Evolutionary conservation across 352 stramenopile genomes (phyloP).

Genomic region (Elongisporangium undulatum): DNA sequence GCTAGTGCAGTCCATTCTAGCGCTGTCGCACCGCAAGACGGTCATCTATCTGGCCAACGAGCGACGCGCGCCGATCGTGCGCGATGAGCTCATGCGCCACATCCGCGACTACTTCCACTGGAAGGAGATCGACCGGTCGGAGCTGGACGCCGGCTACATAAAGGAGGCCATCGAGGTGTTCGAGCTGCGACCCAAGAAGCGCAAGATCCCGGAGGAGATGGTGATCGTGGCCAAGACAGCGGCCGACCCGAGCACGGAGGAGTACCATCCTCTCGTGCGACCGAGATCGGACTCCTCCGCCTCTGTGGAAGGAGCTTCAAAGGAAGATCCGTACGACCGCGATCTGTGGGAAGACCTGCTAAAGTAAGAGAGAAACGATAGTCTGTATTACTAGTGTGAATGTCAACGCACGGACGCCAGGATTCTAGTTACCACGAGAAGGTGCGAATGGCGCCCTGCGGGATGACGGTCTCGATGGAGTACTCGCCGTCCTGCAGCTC

Average conservation of each 20-base stretch:
- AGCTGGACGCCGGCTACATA: slow-evolving; percentile 61
- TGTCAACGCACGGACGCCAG: neutral
- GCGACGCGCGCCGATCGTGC: slow-evolving; percentile 49
- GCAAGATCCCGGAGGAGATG: slow-evolving; percentile 69
- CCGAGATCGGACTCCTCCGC: slow-evolving; percentile 1
- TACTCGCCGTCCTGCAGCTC: slow-evolving; percentile 42
- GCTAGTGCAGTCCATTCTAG: slow-evolving; percentile 74
- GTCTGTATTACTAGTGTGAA: slow-evolving; percentile 2
- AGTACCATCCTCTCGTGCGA: slow-evolving; percentile 38
- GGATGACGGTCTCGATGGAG: slow-evolving; percentile 48
- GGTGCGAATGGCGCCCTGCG: slow-evolving; percentile 59
- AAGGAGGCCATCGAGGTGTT: slow-evolving; percentile 80
- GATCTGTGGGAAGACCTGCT: slow-evolving; percentile 71
- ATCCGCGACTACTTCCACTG: slow-evolving; percentile 72
- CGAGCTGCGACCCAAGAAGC: slow-evolving; percentile 71
- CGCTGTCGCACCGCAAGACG: slow-evolving; percentile 72
- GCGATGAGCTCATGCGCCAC: slow-evolving; percentile 61
- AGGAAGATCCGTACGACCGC: slow-evolving; percentile 51
- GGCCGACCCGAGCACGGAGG: slow-evolving; percentile 16
- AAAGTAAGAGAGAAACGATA: slow-evolving; percentile 12
- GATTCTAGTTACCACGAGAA: slow-evolving; percentile 43
- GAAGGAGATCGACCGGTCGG: slow-evolving; percentile 52
- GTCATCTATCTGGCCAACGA: slow-evolving; percentile 79
- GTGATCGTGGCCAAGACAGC: slow-evolving; percentile 31
- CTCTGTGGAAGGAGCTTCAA: neutral